Percentiles rank a stretch among this genome's conserved stretches.
Evolutionary conservation across 1,284 basidiomycete genomes (phyloP).

Genomic region (Sphaerobolus stellatus): DNA sequence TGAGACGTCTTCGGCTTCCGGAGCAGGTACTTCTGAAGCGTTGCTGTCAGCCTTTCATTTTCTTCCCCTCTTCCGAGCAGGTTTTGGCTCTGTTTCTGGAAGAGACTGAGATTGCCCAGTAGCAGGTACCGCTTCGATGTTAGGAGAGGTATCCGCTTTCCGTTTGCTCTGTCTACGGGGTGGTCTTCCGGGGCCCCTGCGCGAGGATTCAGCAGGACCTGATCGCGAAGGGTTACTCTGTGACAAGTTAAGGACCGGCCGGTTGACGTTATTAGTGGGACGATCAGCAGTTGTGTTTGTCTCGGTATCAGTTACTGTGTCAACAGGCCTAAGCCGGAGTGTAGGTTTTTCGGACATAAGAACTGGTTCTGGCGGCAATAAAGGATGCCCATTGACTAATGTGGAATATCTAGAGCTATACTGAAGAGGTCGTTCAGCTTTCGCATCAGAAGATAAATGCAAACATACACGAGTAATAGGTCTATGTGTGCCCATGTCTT

Average conservation of each 20-base stretch:
- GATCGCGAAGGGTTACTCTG: not conserved
- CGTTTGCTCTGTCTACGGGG: too few relatives aligned
- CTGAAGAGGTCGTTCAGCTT: not conserved
- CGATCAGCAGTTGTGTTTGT: not conserved
- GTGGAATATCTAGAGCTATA: conserved; percentile 1
- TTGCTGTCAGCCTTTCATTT: not conserved
- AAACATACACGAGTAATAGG: not conserved
- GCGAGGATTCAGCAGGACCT: not conserved
- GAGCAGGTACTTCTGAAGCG: not conserved
- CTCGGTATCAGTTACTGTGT: not conserved
- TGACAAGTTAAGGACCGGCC: not conserved
- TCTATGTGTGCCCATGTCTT: conserved; percentile 32
- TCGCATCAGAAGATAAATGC: not conserved
- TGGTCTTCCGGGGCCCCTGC: conserved; percentile 22
- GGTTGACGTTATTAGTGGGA: not conserved
- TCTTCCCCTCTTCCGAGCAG: conserved; percentile 14
- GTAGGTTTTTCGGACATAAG: not conserved
- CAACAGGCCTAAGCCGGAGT: too few relatives aligned
- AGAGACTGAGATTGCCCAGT: not conserved
- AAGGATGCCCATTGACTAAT: not conserved
- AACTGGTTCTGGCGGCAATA: not conserved
- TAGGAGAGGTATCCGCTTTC: conserved; percentile 2
- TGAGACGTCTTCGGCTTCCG: not conserved
- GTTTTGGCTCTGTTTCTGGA: conserved; percentile 21
- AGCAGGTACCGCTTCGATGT: not conserved